phyloP scores from a whole-genome alignment of 148 eudicot species.

The Chenopodium quinoa region DNA sequence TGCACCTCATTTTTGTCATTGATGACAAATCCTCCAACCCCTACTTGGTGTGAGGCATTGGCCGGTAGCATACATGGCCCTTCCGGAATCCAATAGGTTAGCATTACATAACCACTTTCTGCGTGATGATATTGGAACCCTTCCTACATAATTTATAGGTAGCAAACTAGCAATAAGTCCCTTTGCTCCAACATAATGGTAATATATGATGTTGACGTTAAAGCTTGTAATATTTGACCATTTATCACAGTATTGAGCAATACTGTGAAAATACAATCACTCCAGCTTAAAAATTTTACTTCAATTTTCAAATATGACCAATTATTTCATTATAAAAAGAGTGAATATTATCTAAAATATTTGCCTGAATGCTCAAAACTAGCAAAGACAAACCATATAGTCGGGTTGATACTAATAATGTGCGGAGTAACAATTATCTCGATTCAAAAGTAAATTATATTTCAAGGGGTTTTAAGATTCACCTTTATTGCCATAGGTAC shows the following conservation, averaged over 20 bases:
- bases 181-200: not conserved
- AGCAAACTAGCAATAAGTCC: not conserved
- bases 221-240: not conserved
- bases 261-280: not conserved
- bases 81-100: constrained; percentile 86
- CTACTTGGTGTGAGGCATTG: constrained; percentile 90
- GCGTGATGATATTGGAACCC: constrained; percentile 89
- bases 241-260: not conserved
- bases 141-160: constrained; percentile 37
- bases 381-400: not conserved
- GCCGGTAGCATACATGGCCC: constrained; percentile 76
- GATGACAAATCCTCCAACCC: constrained; percentile 77
- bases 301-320: not conserved
- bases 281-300: not conserved
- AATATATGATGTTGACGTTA: not conserved
- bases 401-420: not conserved
- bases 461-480: not conserved
- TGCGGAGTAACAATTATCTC: too few relatives aligned
- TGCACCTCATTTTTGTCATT: constrained; percentile 65
- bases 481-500: constrained; percentile 83
- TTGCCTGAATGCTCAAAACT: not conserved
- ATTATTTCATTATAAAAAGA: not conserved
- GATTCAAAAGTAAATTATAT: not conserved
- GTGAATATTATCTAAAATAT: not conserved
- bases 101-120: constrained; percentile 69